Percentiles rank a stretch among this genome's conserved stretches.
Conservation (phyloP, 805 yeast genomes). For the Ogataea allantospora region DNA sequence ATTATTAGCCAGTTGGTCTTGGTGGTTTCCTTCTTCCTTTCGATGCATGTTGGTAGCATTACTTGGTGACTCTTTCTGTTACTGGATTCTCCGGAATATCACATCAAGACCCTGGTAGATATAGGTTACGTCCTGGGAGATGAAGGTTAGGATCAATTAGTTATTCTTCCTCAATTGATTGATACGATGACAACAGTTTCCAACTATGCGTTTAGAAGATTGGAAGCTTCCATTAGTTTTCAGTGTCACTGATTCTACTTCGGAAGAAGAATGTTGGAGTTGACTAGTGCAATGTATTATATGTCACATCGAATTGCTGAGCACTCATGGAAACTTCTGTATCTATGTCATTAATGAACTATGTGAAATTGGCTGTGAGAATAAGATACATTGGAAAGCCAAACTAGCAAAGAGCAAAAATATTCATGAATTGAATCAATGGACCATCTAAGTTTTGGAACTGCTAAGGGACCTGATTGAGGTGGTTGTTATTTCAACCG, state of each 20-base stretch:
- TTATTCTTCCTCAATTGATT: slow-evolving; percentile 40
- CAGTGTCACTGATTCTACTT: too few species aligned
- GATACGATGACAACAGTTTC: slow-evolving; percentile 41
- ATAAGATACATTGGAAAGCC: slow-evolving; percentile 20
- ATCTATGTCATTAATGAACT: too few species aligned
- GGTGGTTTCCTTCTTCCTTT: slow-evolving; percentile 21
- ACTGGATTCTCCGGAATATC: slow-evolving; percentile 42
- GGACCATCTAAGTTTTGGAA: slow-evolving; percentile 21
- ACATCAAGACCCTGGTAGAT: slow-evolving; percentile 42
- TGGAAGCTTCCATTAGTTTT: slow-evolving; percentile 30
- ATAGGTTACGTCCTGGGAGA: slow-evolving; percentile 40
- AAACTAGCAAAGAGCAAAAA: slow-evolving; percentile 22
- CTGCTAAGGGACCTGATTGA: slow-evolving; percentile 25
- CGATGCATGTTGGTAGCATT: slow-evolving; percentile 42
- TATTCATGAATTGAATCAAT: slow-evolving; percentile 19
- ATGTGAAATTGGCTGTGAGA: slow-evolving; percentile 18
- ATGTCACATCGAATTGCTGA: too few species aligned
- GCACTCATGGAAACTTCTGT: too few species aligned
- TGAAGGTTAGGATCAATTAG: slow-evolving; percentile 27
- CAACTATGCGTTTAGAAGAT: slow-evolving; percentile 40
- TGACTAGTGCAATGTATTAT: too few species aligned
- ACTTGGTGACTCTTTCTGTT: slow-evolving; percentile 37
- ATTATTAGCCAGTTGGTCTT: slow-evolving; percentile 17
- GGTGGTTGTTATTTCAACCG: slow-evolving; percentile 41
- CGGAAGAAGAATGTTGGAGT: too few species aligned